A percentile compares a stretch with the other conserved stretches of the same genome.
Evolutionary conservation across 257 asterid genomes (phyloP).

Genomic region (Petunia secreta): DNA sequence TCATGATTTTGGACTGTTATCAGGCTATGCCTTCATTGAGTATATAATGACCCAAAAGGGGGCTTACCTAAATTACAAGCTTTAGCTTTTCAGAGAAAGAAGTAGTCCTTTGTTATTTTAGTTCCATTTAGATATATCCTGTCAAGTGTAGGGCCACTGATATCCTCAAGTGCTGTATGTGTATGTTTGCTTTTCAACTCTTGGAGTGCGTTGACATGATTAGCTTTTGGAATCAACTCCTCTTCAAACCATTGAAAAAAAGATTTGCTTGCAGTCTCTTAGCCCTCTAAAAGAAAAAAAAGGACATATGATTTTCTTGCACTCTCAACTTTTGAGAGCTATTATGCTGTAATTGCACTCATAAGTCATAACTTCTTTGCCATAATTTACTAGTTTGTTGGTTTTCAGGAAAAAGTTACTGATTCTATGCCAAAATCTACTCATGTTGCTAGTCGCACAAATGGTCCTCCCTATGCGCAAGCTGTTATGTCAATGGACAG

Average conservation of each 20-base stretch:
- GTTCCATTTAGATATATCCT: not conserved
- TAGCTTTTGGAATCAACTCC: not conserved
- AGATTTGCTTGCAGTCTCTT: not conserved
- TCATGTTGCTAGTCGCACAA: conserved; percentile 60
- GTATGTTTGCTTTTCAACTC: not conserved
- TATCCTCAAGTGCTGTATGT: not conserved
- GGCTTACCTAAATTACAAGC: not conserved
- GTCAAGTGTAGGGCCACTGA: not conserved
- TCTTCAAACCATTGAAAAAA: not conserved
- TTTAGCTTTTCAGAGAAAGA: not conserved
- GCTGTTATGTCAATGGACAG: conserved; percentile 64
- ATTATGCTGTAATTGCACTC: not conserved
- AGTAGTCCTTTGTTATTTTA: not conserved
- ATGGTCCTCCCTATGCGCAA: conserved; percentile 74
- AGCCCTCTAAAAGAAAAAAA: not conserved
- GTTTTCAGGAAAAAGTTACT: conserved; percentile 65
- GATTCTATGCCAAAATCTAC: conserved; percentile 72
- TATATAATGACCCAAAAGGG: not conserved
- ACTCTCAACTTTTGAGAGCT: not conserved
- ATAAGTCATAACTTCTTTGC: conserved; percentile 27
- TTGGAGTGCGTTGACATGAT: not conserved
- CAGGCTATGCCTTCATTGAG: not conserved
- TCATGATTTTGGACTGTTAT: not conserved
- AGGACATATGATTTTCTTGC: not conserved
- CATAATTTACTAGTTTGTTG: conserved; percentile 24